Base-by-base conservation (phyloP, 1,284 basidiomycete species). In the Somion occarium region DNA sequence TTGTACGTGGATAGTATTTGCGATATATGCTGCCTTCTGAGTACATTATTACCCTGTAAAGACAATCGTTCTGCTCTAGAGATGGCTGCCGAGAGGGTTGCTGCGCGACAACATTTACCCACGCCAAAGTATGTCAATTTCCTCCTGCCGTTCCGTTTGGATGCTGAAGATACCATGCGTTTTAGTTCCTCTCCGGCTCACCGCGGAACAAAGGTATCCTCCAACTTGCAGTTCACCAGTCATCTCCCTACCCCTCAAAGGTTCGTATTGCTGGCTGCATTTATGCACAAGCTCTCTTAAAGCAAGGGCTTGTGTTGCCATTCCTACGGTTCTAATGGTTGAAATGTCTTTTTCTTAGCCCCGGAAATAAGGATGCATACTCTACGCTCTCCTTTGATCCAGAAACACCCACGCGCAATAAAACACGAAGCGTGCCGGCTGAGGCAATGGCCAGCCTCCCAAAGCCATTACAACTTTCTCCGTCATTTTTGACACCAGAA, bases 241-340 rank as follows among this genome's bases (percentile, higher is more conserved):
- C 80, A 83, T 61, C 65, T 84, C 20, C 82, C 80, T 11, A 85
- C 82, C 18, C 82, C 82, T 18, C 80, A 82, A 60, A 83, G 80
- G 82, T 82, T 53, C 61, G 65, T 59, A 41, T 24, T 27, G 39
- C 39, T 18, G 7, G 15, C 19, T 18, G 19, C 7, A 9, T 22
- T 9, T 22, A 18, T 42, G 5, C 39, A 18, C 7, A 12, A 22
- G 11, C 15, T 23, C 18, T 34, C 30, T 7, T 34, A 34, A 34
- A 7, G 15, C 30, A 7, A 7, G 30, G 30, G 7, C 7, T 15
- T 3, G 7, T 47, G 26, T 20, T 47, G 45, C 18, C 22, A 18
- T n/a, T n/a, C n/a, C n/a, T n/a, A n/a, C n/a, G n/a, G n/a, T 34
- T 34, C 30, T 15, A 34, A 34, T 34, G 7, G 30, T 15, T 34